Conservation (phyloP, 495 filamentous ascomycete species). For the Pseudotulostoma volvatum region DNA sequence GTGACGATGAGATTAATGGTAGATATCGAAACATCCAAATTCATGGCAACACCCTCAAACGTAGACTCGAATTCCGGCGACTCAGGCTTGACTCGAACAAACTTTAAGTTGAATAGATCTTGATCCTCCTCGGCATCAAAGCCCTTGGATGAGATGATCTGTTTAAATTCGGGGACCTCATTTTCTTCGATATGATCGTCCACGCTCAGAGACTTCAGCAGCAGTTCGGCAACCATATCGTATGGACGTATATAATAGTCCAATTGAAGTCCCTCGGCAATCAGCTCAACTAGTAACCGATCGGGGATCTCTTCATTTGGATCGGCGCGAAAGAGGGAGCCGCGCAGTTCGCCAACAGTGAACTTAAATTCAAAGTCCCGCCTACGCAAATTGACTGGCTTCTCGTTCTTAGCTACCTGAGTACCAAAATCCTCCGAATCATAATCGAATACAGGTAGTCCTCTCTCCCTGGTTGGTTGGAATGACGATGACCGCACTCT, state of each 20-base stretch:
- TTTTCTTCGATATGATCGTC: slow-evolving; percentile 90
- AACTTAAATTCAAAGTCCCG: slow-evolving; percentile 92
- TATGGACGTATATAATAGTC: slow-evolving; percentile 76
- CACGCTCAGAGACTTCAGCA: slow-evolving; percentile 71
- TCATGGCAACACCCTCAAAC: slow-evolving; percentile 84
- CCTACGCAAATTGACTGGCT: slow-evolving; percentile 54
- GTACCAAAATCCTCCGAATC: slow-evolving; percentile 42
- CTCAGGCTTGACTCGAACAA: slow-evolving; percentile 72
- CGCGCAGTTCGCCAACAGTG: slow-evolving; percentile 78
- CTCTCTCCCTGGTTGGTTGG: slow-evolving; percentile 46
- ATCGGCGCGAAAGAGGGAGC: slow-evolving; percentile 78
- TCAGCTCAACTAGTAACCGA: slow-evolving; percentile 70
- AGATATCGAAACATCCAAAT: slow-evolving; percentile 79
- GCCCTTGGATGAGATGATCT: slow-evolving; percentile 80
- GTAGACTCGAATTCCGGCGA: slow-evolving; percentile 84
- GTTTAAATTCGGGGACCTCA: slow-evolving; percentile 84
- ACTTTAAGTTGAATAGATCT: slow-evolving; percentile 76
- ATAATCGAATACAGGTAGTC: slow-evolving; percentile 65
- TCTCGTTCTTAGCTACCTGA: slow-evolving; percentile 39
- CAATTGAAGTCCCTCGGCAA: slow-evolving; percentile 77
- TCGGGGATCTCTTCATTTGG: slow-evolving; percentile 61
- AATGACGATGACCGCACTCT: slow-evolving; percentile 42
- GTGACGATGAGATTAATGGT: slow-evolving; percentile 95
- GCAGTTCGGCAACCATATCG: slow-evolving; percentile 82
- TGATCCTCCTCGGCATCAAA: slow-evolving; percentile 51